Evolutionary conservation across 331 rosid species (phyloP).

Genomic region (Phaseolus coccineus): DNA sequence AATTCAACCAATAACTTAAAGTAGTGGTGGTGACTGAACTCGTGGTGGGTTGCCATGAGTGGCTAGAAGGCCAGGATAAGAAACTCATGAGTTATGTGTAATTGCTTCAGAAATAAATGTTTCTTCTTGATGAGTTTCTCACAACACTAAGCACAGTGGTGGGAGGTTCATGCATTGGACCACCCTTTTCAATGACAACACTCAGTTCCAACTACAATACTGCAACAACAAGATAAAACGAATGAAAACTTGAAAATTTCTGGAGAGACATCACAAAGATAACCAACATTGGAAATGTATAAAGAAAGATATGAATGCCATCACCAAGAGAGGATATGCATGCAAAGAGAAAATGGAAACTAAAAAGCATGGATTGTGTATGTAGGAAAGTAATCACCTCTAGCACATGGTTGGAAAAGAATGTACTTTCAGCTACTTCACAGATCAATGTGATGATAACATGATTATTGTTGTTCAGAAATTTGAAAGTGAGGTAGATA

Average conservation of each 20-base stretch:
- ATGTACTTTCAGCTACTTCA: not conserved
- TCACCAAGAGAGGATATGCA: not conserved
- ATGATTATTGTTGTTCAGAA: not conserved
- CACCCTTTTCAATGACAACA: not conserved
- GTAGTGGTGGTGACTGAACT: constrained; percentile 70
- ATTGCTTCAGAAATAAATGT: constrained; percentile 7
- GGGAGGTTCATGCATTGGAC: not conserved
- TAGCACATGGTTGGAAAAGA: constrained; percentile 8
- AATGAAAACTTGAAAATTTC: constrained; percentile 2
- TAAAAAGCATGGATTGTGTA: constrained; percentile 17
- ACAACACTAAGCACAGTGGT: constrained; percentile 14
- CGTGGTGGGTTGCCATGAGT: constrained; percentile 70
- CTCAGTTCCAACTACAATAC: not conserved
- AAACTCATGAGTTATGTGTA: constrained; percentile 57
- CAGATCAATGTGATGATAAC: constrained; percentile 18
- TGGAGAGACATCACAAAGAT: constrained; percentile 1
- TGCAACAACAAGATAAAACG: not conserved
- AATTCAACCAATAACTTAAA: constrained; percentile 84
- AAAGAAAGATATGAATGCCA: constrained; percentile 4
- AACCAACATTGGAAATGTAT: not conserved
- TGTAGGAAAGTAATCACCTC: constrained; percentile 15
- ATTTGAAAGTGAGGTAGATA: constrained; percentile 29
- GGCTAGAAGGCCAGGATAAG: constrained; percentile 63
- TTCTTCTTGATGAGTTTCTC: constrained; percentile 16
- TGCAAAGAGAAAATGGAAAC: constrained; percentile 31